A percentile compares a stretch with the other conserved stretches of the same genome.
These are phyloP conservation scores for Lanmaoa pseudosensibilis DNA, from an alignment of 768 basidiomycete genomes.

Conservation along the genomic window DNA sequence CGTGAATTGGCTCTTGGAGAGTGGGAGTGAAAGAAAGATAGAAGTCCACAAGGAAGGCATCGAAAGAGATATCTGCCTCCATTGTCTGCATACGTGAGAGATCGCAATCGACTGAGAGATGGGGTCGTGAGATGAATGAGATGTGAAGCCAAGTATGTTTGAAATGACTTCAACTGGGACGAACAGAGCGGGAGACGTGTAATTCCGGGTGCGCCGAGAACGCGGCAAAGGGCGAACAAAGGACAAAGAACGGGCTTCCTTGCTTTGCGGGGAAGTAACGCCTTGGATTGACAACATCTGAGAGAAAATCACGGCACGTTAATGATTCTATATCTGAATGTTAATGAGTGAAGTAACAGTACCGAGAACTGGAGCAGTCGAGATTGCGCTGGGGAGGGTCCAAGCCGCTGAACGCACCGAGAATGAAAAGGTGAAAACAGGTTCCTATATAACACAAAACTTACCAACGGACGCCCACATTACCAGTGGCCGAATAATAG, in stretches of 20 bases:
- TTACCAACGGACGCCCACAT: conserved; percentile 8
- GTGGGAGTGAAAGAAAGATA: conserved; percentile 48
- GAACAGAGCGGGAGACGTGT: background rate
- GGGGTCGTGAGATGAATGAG: conserved; percentile 28
- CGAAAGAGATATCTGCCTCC: conserved; percentile 49
- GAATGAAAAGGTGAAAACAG: background rate
- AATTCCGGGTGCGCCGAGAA: background rate
- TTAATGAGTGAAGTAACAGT: background rate
- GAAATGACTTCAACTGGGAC: conserved; percentile 40
- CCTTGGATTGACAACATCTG: conserved; percentile 17
- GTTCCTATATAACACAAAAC: background rate
- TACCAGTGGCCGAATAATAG: background rate
- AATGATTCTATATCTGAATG: background rate
- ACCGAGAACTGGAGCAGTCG: background rate
- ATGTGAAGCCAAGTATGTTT: conserved; percentile 36
- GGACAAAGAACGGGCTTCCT: background rate
- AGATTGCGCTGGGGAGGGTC: background rate
- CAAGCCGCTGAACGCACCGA: background rate
- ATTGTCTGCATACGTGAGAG: conserved; percentile 51
- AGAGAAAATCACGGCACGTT: background rate
- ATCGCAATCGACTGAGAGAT: conserved; percentile 34
- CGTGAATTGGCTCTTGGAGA: conserved; percentile 37
- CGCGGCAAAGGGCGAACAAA: background rate
- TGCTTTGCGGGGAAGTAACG: background rate
- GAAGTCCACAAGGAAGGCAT: conserved; percentile 51